Percentiles rank a stretch among this genome's conserved stretches.
phyloP scores from a whole-genome alignment of 768 basidiomycete species.

The Tremella fuciformis region DNA sequence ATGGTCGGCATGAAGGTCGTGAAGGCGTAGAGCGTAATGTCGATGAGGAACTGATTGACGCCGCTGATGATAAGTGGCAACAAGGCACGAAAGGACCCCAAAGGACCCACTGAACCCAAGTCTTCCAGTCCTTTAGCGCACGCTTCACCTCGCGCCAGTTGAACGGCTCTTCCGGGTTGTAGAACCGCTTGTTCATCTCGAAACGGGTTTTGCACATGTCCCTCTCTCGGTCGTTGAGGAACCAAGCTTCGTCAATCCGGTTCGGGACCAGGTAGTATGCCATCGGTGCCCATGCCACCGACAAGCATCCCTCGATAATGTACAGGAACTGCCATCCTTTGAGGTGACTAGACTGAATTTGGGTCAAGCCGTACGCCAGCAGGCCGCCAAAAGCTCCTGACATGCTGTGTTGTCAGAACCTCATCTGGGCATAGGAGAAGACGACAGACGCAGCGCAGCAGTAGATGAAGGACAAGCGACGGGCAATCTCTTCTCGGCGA shows the following conservation, averaged over 20 bases:
- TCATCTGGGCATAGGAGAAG: too few species aligned
- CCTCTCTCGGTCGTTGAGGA: neutral
- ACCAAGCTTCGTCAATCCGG: neutral
- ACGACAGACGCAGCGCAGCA: constrained; percentile 77
- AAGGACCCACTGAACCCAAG: too few species aligned
- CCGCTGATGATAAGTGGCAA: too few species aligned
- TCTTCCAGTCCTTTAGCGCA: constrained; percentile 3
- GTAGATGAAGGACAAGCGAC: constrained; percentile 65
- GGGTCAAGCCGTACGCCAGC: constrained; percentile 2
- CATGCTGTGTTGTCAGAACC: too few species aligned
- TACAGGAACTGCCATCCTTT: constrained; percentile 1
- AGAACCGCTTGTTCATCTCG: constrained; percentile 16
- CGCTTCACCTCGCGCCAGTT: constrained; percentile 9
- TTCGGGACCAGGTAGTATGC: constrained; percentile 6
- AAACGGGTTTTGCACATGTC: neutral
- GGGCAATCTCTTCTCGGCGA: constrained; percentile 20
- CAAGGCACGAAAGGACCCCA: too few species aligned
- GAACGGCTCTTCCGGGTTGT: constrained; percentile 13
- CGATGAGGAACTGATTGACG: neutral
- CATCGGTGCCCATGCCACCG: constrained; percentile 1
- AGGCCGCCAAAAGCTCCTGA: constrained; percentile 60
- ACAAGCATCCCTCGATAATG: neutral
- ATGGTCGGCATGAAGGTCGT: constrained; percentile 34
- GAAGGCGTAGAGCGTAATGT: neutral
- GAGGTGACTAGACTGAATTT: neutral